A percentile compares a stretch with the other conserved stretches of the same genome.
Evolutionary conservation across 768 basidiomycete genomes (phyloP).

Genomic region (Phlegmacium glaucopus): DNA sequence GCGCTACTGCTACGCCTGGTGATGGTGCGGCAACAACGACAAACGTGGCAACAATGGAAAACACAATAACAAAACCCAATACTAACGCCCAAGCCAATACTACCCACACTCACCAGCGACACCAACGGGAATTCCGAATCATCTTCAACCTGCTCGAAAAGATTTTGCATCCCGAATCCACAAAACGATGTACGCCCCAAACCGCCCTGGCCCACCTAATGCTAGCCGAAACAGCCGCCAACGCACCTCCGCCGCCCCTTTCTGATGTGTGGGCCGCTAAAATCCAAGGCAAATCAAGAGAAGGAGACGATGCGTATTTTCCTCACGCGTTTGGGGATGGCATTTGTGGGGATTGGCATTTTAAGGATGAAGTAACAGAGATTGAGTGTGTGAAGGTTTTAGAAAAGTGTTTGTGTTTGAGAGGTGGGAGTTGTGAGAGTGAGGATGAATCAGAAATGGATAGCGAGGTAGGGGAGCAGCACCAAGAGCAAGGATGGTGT

Average conservation of each 20-base stretch:
- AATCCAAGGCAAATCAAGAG: constrained; percentile 26
- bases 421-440: constrained; percentile 7
- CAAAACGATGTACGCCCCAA: constrained; percentile 72
- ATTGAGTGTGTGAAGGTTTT: constrained; percentile 48
- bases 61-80: constrained; percentile 2
- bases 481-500: no score
- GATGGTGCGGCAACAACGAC: constrained; percentile 9
- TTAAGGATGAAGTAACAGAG: constrained; percentile 53
- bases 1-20: constrained; percentile 5
- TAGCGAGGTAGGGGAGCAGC: constrained; percentile 8
- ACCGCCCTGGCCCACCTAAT: constrained; percentile 80
- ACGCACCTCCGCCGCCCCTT: background rate
- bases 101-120: constrained; percentile 25
- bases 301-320: constrained; percentile 61
- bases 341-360: constrained; percentile 61
- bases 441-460: constrained; percentile 22
- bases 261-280: constrained; percentile 19
- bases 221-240: constrained; percentile 38
- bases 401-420: constrained; percentile 29
- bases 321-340: constrained; percentile 71
- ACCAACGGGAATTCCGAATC: constrained; percentile 51
- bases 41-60: constrained; percentile 3
- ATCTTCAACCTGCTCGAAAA: constrained; percentile 72
- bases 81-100: background rate
- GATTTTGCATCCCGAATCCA: constrained; percentile 75